Evolutionary conservation across 2,329 filamentous ascomycete genomes (phyloP).

Genomic region (Fusarium hostae): DNA sequence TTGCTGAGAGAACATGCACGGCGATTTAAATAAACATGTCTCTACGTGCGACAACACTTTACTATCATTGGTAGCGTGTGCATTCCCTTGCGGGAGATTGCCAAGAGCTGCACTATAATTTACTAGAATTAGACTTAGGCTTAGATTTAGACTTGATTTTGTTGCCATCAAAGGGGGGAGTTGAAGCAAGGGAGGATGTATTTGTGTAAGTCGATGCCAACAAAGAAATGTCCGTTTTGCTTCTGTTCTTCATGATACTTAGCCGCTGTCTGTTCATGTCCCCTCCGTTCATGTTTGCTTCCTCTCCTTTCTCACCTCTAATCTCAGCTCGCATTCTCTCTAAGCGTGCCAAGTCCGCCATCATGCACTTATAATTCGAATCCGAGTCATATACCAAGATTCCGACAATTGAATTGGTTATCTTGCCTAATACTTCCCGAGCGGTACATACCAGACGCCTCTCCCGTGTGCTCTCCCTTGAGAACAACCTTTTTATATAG

Average conservation of each 20-base stretch:
- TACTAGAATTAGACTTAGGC: conserved; percentile 1
- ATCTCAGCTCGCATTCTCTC: background rate
- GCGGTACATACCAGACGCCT: conserved; percentile 23
- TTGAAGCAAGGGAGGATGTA: conserved; percentile 9
- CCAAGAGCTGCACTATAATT: background rate
- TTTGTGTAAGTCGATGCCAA: conserved; percentile 7
- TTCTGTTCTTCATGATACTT: background rate
- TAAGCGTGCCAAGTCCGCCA: background rate
- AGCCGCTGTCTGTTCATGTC: background rate
- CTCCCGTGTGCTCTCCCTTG: conserved; percentile 17
- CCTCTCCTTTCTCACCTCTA: background rate
- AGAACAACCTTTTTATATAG: conserved; percentile 4
- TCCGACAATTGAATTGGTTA: background rate
- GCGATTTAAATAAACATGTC: background rate
- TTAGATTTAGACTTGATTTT: conserved; percentile 15
- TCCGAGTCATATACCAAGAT: conserved; percentile 8
- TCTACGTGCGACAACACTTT: conserved; percentile 22
- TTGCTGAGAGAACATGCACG: conserved; percentile 10
- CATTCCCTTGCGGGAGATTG: background rate
- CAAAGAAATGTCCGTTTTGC: background rate
- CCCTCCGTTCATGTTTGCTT: background rate
- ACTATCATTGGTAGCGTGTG: background rate
- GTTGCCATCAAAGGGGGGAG: background rate
- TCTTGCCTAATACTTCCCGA: background rate
- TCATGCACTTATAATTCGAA: background rate